Evolutionary conservation across 1,284 basidiomycete species (phyloP), one percentile per base, ranked within the genome.

Genomic region (Puccinia coronata): DNA sequence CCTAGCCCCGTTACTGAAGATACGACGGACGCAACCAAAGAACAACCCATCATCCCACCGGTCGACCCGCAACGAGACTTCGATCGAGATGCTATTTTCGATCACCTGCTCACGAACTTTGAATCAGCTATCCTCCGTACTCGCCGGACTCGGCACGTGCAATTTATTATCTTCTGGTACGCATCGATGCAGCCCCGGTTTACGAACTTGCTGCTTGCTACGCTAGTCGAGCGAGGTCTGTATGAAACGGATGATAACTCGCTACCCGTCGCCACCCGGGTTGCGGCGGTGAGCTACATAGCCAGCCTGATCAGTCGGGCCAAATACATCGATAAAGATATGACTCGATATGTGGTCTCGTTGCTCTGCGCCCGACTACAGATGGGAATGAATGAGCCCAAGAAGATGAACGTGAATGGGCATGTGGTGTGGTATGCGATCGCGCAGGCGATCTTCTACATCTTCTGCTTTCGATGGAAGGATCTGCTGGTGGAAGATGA

Each of bases 401-500:
- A 85, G 84, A 1, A 69, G 4, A 76, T 65, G 74, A 83, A 82
- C 5, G 83, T 83, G 14, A 83, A 83, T 23, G 59, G 61, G 31
- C 83, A 84, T 16, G 89, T 89, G 41, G 90, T 96, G 34, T 98
- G 98, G 86, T 99, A 98, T 86, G 95, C 96, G 6, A 92, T 98
- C 43, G 88, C 92, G 0, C 97, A 99, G 86, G 93, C 96, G 0
- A 90, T 95, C 8, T 97, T 99, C 86, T 90, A 99, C 84, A 95
- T 99, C 83, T 99, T 99, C 87, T 99, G 97, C 87, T 99, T 99
- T 88, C 89, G 96, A 25, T 99, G 96, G 96, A 88, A 94, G 82
- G 95, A 96, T 84, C 87, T 98, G 51, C 87, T 92, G 36, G 86
- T 87, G n/a, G 87, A 88, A 57, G 84, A 86, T 72, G 87, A 88